A percentile compares a stretch with the other conserved stretches of the same genome.
Evolutionary conservation across 805 yeast species (phyloP).

Genomic region (Priceomyces melissophilus): DNA sequence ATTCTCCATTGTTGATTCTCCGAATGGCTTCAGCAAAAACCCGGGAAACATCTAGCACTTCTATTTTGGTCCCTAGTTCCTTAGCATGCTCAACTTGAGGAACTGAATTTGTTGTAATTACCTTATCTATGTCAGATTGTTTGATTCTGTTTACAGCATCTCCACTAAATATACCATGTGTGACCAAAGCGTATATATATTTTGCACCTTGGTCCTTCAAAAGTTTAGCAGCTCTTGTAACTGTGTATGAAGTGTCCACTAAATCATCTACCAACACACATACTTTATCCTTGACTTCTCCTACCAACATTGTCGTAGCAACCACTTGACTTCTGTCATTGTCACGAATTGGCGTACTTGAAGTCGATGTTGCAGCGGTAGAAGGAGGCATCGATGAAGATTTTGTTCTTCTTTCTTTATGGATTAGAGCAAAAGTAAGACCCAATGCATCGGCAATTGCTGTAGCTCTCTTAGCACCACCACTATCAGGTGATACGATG

Average conservation of each 20-base stretch:
- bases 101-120: constrained; percentile 86
- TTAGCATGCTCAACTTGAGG: constrained; percentile 67
- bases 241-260: constrained; percentile 89
- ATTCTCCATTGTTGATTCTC: constrained; percentile 95
- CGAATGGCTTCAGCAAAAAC: constrained; percentile 93
- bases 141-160: constrained; percentile 76
- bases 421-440: constrained; percentile 89
- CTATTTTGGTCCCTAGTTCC: constrained; percentile 51
- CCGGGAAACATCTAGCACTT: constrained; percentile 81
- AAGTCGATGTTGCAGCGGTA: constrained; percentile 14
- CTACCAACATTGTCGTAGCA: constrained; percentile 93
- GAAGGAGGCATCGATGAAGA: constrained; percentile 32
- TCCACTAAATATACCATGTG: constrained; percentile 92
- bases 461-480: constrained; percentile 97
- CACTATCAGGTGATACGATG: constrained; percentile 96
- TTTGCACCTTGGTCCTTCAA: constrained; percentile 91
- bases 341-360: constrained; percentile 11
- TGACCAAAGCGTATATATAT: constrained; percentile 79
- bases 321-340: constrained; percentile 33
- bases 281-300: constrained; percentile 81
- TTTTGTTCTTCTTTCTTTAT: constrained; percentile 77
- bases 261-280: constrained; percentile 93
- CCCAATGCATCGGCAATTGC: constrained; percentile 88
- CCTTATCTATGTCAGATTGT: constrained; percentile 69
- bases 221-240: constrained; percentile 86